Evolutionary conservation across 176 grass and related monocot genomes (phyloP), one percentile per base, ranked within the genome.

Genomic region (Carex littledalei): DNA sequence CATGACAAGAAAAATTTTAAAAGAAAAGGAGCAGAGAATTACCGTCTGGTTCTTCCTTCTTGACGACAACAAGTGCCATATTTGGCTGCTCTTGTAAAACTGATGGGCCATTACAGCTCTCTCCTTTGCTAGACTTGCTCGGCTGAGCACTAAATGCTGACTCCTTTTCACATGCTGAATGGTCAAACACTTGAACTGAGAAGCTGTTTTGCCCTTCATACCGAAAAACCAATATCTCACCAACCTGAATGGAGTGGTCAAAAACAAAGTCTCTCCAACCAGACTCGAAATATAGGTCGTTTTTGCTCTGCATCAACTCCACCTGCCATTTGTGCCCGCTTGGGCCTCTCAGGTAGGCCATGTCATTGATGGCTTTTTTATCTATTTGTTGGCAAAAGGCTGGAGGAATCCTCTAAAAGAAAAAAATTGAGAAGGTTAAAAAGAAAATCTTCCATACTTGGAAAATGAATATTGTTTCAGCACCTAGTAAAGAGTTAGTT

Each of bases 391-490:
- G 63, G 34, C 79, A 14, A 86, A 98, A 98, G 12, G 86, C 60
- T 16, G 86, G 43, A 17, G 95, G 95, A 13, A 98, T 94, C 89
- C 81, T 94, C 95, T 98, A n/a, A 90, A 90, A 82, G 54, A 80
- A 52, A 66, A 32, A 52, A 15, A 26, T 0, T 81, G 20, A 60
- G 11, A 43, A 67, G n/a, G 8, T 47, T 49, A 21, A 82, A 39
- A 61, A 5, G 4, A 63, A 4, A 47, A 15, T 65, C 54, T 55
- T 22, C 3, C 53, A 80, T 22, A 31, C 63, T 32, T 65, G 29
- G 15, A 18, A 24, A 35, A 8, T 41, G 32, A 18, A 39, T 41
- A 69, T 41, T 69, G 32, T 41, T 43, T 39, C 35, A 43, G 24
- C 13, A 18, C 8, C 35, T 5, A 49, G 18, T 24, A 50, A 50